Percentiles rank a stretch among this genome's conserved stretches.
phyloP scores from a whole-genome alignment of 2,329 filamentous ascomycete genomes.

The Claviceps sp. region DNA sequence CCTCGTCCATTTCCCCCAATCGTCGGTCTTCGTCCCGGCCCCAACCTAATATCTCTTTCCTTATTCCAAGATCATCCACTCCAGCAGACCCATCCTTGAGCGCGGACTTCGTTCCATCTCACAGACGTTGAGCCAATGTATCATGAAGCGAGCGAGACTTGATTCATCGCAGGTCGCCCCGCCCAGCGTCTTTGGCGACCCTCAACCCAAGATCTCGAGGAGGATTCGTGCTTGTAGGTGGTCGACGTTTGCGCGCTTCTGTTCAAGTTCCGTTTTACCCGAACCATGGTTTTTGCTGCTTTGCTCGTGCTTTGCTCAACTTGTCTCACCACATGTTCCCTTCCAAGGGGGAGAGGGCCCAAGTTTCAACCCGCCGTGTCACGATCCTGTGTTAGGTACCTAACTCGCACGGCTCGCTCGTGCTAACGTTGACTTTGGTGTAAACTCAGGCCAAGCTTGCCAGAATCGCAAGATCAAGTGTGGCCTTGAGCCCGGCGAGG shows the following conservation, averaged over 20 bases:
- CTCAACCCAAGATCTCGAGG: conserved; percentile 18
- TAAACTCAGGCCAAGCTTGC: conserved; percentile 26
- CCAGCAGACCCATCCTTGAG: conserved; percentile 20
- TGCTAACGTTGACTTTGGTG: not conserved
- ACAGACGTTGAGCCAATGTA: not conserved
- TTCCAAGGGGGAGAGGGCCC: not conserved
- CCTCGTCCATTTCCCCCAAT: not conserved
- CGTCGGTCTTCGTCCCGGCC: conserved; percentile 7
- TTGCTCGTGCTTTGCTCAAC: not conserved
- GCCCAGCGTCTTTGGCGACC: conserved; percentile 3
- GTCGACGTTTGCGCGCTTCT: conserved; percentile 1
- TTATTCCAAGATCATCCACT: not conserved
- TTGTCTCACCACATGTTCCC: not conserved
- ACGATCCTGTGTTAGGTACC: not conserved
- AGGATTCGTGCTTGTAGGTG: conserved; percentile 21
- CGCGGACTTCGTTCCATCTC: conserved; percentile 6
- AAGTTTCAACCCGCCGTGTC: not conserved
- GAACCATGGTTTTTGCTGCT: not conserved
- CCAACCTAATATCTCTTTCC: not conserved
- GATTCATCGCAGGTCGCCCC: conserved; percentile 10
- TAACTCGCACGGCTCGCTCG: not conserved
- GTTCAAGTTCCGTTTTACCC: not conserved
- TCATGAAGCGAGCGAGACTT: conserved; percentile 12
- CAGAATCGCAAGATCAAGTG: conserved; percentile 43
- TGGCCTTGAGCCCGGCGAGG: conserved; percentile 30